Base-by-base conservation (phyloP, 176 grass and related monocot genomes). In the Dactylis glomerata region DNA sequence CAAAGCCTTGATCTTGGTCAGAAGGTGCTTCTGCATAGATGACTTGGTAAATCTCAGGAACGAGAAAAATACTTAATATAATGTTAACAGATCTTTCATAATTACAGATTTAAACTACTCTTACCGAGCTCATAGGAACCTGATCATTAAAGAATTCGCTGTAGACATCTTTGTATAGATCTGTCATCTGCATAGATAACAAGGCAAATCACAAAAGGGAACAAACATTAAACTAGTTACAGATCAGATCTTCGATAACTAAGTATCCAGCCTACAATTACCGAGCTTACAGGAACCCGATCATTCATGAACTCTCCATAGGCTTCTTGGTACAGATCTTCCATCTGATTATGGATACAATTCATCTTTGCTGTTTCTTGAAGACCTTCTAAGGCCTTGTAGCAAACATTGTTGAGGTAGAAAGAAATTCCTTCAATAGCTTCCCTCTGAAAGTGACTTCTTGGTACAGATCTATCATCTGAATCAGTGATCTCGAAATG, bases 361-460 rank as follows among this genome's bases (percentile, higher is more conserved):
- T 74, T 56, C 56, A 28, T 15, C 55, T 73, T 19, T 3, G 42
- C 77, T 30, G 37, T 63, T 31, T 80, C 55, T 12, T 10, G 68
- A 38, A 74, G 33, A 54, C 74, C 84, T n/a, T 22, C 17, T 3
- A 86, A 31, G 1, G 26, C 77, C 44, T 64, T 74, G 76, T 10
- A 74, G 3, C 84, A 81, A 42, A 86, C 6, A 16, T 74, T 86
- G 54, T 86, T 86, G 11, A 74, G 67, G 77, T 86, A 80, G 67
- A 86, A 86, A 41, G 12, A 4, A n/a, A 80, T 20, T 51, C 67
- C 84, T 73, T 51, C 67, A 67, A 63, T 5, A 52, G 51, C 67
- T 80, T 86, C 20, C 22, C 47, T 49, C 1, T 40, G 30, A 59
- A 86, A 80, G 23, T n/a, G 47, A 16, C 22, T 61, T 50, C 9